Evolutionary conservation across 2,329 filamentous ascomycete genomes (phyloP).

Genomic region (Diaporthe citrichinensis): DNA sequence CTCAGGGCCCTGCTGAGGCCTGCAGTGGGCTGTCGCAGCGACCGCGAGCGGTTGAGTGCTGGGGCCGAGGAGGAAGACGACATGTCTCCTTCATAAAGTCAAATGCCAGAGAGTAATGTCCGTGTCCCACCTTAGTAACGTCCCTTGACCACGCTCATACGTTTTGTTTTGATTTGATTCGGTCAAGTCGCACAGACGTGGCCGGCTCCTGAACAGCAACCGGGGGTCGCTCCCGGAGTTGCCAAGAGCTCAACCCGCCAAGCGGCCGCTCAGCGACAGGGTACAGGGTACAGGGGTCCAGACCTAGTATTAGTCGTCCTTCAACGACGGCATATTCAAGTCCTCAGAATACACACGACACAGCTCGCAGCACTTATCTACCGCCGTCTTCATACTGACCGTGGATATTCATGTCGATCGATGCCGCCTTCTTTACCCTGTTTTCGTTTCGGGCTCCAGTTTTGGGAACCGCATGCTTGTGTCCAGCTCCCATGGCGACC

Average conservation of each 20-base stretch:
- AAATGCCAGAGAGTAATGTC: constrained; percentile 2
- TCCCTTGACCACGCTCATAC: constrained; percentile 12
- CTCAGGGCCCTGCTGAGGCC: constrained; percentile 32
- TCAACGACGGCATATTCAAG: neutral
- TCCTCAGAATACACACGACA: too few species aligned
- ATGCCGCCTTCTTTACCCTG: neutral
- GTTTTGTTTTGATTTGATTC: constrained; percentile 28
- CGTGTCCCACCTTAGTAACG: constrained; percentile 10
- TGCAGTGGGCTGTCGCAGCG: constrained; percentile 38
- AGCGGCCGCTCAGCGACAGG: neutral
- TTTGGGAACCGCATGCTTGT: neutral
- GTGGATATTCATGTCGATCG: neutral
- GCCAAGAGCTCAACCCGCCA: neutral
- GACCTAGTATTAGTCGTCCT: neutral
- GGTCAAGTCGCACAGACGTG: constrained; percentile 22
- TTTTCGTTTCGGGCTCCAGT: neutral
- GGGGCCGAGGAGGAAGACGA: constrained; percentile 38
- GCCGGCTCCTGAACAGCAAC: constrained; percentile 10
- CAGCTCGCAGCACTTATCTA: neutral
- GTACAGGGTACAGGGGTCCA: constrained; percentile 24
- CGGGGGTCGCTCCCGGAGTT: constrained; percentile 1
- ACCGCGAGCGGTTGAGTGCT: constrained; percentile 38
- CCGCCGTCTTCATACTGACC: neutral
- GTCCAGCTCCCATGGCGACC: neutral
- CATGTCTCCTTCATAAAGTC: constrained; percentile 26